Conservation (phyloP, 2,329 filamentous ascomycete species). For the Monosporascus ibericus region DNA sequence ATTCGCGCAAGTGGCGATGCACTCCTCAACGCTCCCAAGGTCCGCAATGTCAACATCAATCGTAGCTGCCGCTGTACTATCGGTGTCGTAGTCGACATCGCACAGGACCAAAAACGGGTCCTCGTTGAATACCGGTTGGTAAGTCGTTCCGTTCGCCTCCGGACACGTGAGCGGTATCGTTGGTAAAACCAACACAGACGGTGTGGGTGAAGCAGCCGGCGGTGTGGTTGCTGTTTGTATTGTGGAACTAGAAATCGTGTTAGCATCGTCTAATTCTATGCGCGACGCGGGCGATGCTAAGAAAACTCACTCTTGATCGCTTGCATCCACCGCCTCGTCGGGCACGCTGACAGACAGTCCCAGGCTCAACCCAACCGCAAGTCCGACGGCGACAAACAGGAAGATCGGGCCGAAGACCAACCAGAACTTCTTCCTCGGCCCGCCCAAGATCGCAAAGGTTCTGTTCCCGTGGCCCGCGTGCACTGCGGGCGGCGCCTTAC, state of each 20-base stretch:
- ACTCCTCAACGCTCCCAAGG: constrained; percentile 23
- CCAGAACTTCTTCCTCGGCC: constrained; percentile 18
- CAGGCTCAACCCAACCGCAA: constrained; percentile 21
- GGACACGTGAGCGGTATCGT: constrained; percentile 21
- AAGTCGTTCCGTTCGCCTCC: constrained; percentile 28
- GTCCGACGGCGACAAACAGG: constrained; percentile 15
- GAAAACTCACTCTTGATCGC: not conserved
- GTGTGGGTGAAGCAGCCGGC: not conserved
- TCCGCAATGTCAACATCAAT: constrained; percentile 20
- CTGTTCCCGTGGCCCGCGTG: not conserved
- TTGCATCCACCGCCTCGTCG: not conserved
- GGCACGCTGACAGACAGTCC: constrained; percentile 8
- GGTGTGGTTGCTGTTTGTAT: constrained; percentile 1
- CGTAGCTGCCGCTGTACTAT: constrained; percentile 14
- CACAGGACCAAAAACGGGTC: constrained; percentile 27
- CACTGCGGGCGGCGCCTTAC: not conserved
- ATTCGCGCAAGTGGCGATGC: constrained; percentile 25
- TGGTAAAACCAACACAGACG: not conserved
- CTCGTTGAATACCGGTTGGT: constrained; percentile 9
- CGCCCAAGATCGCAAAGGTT: constrained; percentile 9
- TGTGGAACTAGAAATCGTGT: not conserved
- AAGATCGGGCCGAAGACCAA: constrained; percentile 18
- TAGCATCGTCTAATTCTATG: not conserved
- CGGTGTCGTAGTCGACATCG: constrained; percentile 28
- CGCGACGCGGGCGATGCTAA: not conserved